Evolutionary conservation across 345 rosid genomes (phyloP), one percentile per base, ranked within the genome.

Genomic region (Murraya koenigii): DNA sequence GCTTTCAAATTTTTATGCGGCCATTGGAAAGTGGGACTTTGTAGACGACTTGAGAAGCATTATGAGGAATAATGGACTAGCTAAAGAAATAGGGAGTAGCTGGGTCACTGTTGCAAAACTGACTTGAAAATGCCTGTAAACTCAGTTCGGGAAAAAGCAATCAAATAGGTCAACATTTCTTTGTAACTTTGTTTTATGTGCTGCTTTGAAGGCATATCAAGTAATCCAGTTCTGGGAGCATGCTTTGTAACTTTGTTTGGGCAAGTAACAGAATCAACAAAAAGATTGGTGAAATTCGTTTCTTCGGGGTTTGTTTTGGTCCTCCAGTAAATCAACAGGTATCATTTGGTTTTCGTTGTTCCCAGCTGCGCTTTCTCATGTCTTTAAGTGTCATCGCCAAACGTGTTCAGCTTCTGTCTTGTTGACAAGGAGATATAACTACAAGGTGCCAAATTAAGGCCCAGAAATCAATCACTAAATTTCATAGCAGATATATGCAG

Each of bases 1-100:
- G 61, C 85, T 89, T 77, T 88, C 93, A 3, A 94, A 92, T 79
- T 91, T 94, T 66, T 90, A 89, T 73, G 94, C 97, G 3, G 78
- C 87, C 26, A 58, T 89, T 25, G 88, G 88, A 22, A 89, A 79
- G 72, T 94, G 97, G 95, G 91, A 90, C 66, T 67, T 55, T 72
- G 94, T 79, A 44, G 89, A 81, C 69, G 81, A 82, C 61, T 77
- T 89, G 79, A 92, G 97, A 75, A 86, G 72, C 36, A 68, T 75
- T 39, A 71, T 90, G 91, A 85, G 67, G 78, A 72, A 83, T 63
- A 88, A 80, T 75, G 86, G 87, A 70, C 84, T 92, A 69, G 63
- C 64, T 39, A 94, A 94, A 85, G 90, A 86, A 72, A 80, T 80
- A 1, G 97, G 95, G 38, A 84, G 89, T 76, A 94, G 98, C 80